These are phyloP conservation scores for Ciborinia camelliae DNA, from an alignment of 2,329 filamentous ascomycete genomes.

Conservation along the genomic window DNA sequence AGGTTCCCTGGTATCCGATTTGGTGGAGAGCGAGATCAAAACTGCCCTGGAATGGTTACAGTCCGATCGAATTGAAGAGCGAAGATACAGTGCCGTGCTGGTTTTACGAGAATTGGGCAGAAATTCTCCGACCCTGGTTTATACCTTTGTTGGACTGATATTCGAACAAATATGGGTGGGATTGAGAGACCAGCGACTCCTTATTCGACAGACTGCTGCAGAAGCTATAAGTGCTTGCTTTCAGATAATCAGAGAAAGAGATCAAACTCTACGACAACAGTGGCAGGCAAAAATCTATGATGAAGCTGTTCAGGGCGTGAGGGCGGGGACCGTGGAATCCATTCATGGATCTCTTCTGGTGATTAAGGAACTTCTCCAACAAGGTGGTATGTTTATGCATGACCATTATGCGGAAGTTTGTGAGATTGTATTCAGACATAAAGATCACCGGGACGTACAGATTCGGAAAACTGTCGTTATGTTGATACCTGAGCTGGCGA, in stretches of 20 bases:
- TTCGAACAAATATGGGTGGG: slow-evolving; percentile 97
- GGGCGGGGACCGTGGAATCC: slow-evolving; percentile 76
- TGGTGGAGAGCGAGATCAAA: slow-evolving; percentile 96
- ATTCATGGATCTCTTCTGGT: slow-evolving; percentile 93
- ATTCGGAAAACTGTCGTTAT: slow-evolving; percentile 87
- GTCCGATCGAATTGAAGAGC: slow-evolving; percentile 87
- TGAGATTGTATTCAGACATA: slow-evolving; percentile 87
- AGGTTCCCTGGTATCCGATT: slow-evolving; percentile 87
- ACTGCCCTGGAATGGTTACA: slow-evolving; percentile 96
- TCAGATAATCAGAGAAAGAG: slow-evolving; percentile 89
- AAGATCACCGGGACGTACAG: slow-evolving; percentile 84
- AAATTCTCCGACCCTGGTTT: slow-evolving; percentile 93
- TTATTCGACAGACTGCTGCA: slow-evolving; percentile 88
- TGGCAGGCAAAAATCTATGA: slow-evolving; percentile 92
- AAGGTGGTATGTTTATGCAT: slow-evolving; percentile 99
- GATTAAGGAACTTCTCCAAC: slow-evolving; percentile 85
- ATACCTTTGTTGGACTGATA: slow-evolving; percentile 90
- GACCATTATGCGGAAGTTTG: slow-evolving; percentile 88
- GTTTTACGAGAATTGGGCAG: slow-evolving; percentile 86
- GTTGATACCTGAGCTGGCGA: slow-evolving; percentile 87
- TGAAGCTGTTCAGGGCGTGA: slow-evolving; percentile 76
- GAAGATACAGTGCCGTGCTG: slow-evolving; percentile 88
- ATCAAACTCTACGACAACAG: slow-evolving; percentile 77
- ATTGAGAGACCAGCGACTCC: slow-evolving; percentile 80
- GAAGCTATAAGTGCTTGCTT: slow-evolving; percentile 95